These are phyloP conservation scores for Apostasia ramifera DNA, from an alignment of 106 monocot species.

Conservation along the genomic window DNA sequence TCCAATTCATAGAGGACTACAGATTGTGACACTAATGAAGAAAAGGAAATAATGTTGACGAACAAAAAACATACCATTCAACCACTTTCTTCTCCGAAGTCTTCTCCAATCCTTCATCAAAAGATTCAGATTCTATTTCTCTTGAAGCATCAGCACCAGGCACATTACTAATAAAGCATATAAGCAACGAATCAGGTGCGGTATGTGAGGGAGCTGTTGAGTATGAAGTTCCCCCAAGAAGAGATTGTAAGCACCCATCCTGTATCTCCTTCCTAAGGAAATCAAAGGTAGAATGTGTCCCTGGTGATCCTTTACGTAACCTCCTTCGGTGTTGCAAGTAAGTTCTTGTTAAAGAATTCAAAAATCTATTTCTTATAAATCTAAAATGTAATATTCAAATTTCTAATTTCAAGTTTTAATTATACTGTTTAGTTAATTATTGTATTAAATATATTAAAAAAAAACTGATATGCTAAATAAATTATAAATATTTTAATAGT, in stretches of 20 bases:
- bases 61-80: conserved; percentile 52
- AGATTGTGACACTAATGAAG: too few species aligned
- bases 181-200: conserved; percentile 74
- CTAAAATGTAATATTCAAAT: neutral
- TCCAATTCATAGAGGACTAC: too few species aligned
- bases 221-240: conserved; percentile 58
- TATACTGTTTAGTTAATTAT: too few species aligned
- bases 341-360: conserved; percentile 38
- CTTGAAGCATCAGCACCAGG: conserved; percentile 37
- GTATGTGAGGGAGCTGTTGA: conserved; percentile 26
- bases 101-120: conserved; percentile 29
- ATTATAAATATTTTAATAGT: too few species aligned
- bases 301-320: conserved; percentile 51
- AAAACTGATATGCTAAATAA: too few species aligned
- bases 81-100: conserved; percentile 21
- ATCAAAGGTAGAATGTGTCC: conserved; percentile 56
- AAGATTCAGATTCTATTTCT: conserved; percentile 32
- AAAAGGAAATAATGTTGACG: too few species aligned
- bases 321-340: conserved; percentile 72
- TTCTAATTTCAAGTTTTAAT: too few species aligned
- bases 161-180: conserved; percentile 66
- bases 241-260: conserved; percentile 65
- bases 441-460: too few species aligned
- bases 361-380: neutral
- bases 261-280: conserved; percentile 76